Evolutionary conservation across 75 land plant genomes (phyloP).

Genomic region (Gnetum montanum): DNA sequence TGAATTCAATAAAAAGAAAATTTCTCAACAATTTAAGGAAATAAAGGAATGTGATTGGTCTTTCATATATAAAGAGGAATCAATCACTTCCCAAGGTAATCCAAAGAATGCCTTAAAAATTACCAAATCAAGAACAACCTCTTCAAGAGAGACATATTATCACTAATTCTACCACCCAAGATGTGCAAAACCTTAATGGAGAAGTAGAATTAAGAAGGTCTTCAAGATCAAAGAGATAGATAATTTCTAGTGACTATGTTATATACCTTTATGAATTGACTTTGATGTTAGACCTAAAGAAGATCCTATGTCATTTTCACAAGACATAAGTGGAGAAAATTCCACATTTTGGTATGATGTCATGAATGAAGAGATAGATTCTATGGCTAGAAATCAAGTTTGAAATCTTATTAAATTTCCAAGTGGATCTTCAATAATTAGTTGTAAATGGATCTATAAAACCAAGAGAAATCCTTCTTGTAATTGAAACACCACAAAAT

Average conservation of each 20-base stretch:
- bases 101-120: not conserved
- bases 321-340: not conserved
- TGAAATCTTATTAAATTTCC: not conserved
- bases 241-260: not conserved
- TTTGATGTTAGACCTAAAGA: not conserved
- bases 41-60: too few species aligned
- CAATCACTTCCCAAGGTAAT: not conserved
- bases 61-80: not conserved
- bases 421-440: not conserved
- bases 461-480: not conserved
- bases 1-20: not conserved
- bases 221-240: not conserved
- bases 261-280: not conserved
- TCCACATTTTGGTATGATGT: not conserved
- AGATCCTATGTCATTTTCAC: not conserved
- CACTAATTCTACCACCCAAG: not conserved
- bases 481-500: too few species aligned
- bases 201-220: not conserved
- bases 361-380: not conserved
- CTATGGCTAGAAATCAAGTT: not conserved
- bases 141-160: not conserved
- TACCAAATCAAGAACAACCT: not conserved
- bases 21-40: too few species aligned
- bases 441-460: not conserved
- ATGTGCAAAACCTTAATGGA: too few species aligned